Evolutionary conservation across 1,139 yeast species (phyloP).

Genomic region (Saccharomyces hybrid): DNA sequence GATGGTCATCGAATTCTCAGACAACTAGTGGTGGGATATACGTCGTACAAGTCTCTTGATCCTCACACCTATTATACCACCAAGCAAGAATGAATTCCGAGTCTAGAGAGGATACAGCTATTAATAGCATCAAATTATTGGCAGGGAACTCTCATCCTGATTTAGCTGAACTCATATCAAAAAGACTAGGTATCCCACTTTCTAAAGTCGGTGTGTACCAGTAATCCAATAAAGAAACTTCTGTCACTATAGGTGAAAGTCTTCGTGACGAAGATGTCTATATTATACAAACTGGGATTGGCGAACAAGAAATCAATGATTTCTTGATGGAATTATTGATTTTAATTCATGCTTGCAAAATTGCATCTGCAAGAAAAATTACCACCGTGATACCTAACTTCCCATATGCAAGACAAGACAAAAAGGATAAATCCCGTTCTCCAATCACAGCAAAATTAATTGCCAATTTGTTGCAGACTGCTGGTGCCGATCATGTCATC

Average conservation of each 20-base stretch:
- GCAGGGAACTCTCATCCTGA: constrained; percentile 90
- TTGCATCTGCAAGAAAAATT: constrained; percentile 71
- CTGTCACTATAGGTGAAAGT: constrained; percentile 64
- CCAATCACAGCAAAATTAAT: constrained; percentile 77
- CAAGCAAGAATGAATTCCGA: background rate
- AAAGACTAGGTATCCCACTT: constrained; percentile 49
- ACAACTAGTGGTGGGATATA: background rate
- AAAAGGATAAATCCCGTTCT: constrained; percentile 73
- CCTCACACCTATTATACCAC: background rate
- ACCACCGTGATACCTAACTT: constrained; percentile 75
- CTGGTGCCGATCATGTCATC: constrained; percentile 74
- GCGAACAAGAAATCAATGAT: constrained; percentile 55
- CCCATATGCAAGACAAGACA: constrained; percentile 78
- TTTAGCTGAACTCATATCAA: constrained; percentile 67
- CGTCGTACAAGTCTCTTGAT: background rate
- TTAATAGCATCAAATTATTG: constrained; percentile 49
- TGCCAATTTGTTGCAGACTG: constrained; percentile 67
- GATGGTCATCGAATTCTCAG: background rate
- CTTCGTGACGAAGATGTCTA: constrained; percentile 73
- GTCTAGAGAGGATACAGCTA: constrained; percentile 15
- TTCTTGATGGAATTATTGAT: constrained; percentile 62
- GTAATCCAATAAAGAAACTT: constrained; percentile 65
- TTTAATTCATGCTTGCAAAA: constrained; percentile 66
- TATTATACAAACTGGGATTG: constrained; percentile 64
- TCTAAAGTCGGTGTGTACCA: constrained; percentile 61